A percentile compares a stretch with the other conserved stretches of the same genome.
Evolutionary conservation across 176 grass and related monocot genomes (phyloP).

Genomic region (Stipa capillata): DNA sequence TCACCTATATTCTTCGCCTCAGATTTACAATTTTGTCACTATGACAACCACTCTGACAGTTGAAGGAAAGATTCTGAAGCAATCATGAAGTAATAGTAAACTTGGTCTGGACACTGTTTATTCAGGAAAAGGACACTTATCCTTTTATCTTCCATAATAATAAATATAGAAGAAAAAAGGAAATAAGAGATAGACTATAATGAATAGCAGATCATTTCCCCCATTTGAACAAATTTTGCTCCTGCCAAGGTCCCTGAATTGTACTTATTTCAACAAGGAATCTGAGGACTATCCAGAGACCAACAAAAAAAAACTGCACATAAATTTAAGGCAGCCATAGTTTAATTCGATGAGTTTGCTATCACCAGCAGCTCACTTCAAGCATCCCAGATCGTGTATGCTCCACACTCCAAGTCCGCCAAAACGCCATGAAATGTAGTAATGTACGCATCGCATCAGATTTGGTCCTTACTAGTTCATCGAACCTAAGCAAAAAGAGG

Average conservation of each 20-base stretch:
- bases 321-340: not conserved
- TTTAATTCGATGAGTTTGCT: not conserved
- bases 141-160: not conserved
- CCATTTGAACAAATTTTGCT: not conserved
- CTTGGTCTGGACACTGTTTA: not conserved
- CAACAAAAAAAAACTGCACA: not conserved
- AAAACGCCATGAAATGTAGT: not conserved
- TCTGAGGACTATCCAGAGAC: not conserved
- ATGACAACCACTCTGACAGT: not conserved
- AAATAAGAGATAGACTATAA: not conserved
- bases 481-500: not conserved
- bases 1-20: not conserved
- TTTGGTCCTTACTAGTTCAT: not conserved
- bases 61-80: not conserved
- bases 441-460: not conserved
- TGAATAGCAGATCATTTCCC: not conserved
- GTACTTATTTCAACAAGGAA: not conserved
- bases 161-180: not conserved
- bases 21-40: not conserved
- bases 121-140: not conserved
- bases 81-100: not conserved
- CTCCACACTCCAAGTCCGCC: not conserved
- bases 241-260: not conserved
- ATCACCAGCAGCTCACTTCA: not conserved
- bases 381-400: not conserved